phyloP scores from a whole-genome alignment of 257 asterid genomes.

The Haberlea rhodopensis region DNA sequence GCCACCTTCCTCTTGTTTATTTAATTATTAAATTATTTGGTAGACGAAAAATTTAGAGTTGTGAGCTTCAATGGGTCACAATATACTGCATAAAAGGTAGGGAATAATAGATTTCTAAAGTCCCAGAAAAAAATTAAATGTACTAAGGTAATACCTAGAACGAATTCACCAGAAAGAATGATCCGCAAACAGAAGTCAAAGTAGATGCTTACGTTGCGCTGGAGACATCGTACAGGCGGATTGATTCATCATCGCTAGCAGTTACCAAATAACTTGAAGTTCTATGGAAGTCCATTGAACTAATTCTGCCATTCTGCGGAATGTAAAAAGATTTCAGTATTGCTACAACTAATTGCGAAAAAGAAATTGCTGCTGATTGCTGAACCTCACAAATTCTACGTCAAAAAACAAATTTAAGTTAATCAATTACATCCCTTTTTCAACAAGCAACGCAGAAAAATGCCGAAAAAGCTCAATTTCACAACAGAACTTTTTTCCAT shows the following conservation, averaged over 20 bases:
- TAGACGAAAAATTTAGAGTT: background rate
- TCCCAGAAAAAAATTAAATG: no score
- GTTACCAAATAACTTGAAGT: conserved; percentile 81
- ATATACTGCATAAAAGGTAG: background rate
- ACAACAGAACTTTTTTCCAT: background rate
- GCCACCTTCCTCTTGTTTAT: no score
- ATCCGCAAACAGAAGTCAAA: conserved; percentile 11
- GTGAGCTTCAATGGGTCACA: background rate
- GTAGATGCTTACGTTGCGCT: conserved; percentile 73
- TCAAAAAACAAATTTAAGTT: conserved; percentile 1
- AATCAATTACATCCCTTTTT: background rate
- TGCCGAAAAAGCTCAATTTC: background rate
- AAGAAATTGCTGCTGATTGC: no score
- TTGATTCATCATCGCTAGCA: conserved; percentile 95
- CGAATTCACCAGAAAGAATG: background rate
- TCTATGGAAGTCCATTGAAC: conserved; percentile 97
- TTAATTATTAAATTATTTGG: no score
- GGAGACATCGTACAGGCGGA: conserved; percentile 84
- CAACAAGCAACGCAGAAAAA: background rate
- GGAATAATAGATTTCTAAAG: background rate
- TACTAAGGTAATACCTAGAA: background rate
- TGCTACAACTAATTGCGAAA: background rate
- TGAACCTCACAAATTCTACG: background rate
- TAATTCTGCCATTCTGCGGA: conserved; percentile 87
- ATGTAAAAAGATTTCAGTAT: conserved; percentile 11